Base-by-base conservation (phyloP, 345 rosid species). In the Aethionema arabicum region DNA sequence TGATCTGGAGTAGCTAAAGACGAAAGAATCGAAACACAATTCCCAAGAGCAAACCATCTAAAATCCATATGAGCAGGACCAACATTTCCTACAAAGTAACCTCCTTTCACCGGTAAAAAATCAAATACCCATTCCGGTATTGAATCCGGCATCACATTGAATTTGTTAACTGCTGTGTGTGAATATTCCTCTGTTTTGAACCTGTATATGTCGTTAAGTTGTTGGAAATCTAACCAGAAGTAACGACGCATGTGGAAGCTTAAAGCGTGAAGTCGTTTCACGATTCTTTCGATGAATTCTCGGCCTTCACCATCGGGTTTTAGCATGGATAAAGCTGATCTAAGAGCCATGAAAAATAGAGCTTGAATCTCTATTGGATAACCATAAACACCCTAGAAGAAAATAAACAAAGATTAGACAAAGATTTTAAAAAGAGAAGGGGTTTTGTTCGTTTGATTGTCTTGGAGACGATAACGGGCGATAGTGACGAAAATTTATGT, bases 361-460 rank as follows among this genome's bases (percentile, higher is more conserved):
- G 96, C 88, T 80, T 88, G 96, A 48, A 88, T 88, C 78, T 88
- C 96, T 32, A 88, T 86, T 5, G 96, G 96, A 78, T 88, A 86
- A 54, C 96, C 96, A 72, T 88, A 88, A 55, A 88, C 73, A 56
- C 90, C 96, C 96, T 88, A 82, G 32, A 70, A 72, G 45, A 68
- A 29, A 68, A 8, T 9, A 35, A 54, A 13, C 16, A 13, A 0
- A 51, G 8, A 59, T 1, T 7, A 33, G 27, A 21, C 27, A 21
- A 21, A 21, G 27, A 52, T 10, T 11, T 13, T 33, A 11, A 12
- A 12, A 33, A 13, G 29, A 52, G 44, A 6, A 40, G 2, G 10
- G 44, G 44, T 11, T 11, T 40, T 8, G 44, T 11, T 40, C 4
- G 44, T 2, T 6, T 40, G n/a, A 0, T 8, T 2, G 27, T 21